Conservation (phyloP, 352 stramenopile genomes). For the Phytophthora cactorum region DNA sequence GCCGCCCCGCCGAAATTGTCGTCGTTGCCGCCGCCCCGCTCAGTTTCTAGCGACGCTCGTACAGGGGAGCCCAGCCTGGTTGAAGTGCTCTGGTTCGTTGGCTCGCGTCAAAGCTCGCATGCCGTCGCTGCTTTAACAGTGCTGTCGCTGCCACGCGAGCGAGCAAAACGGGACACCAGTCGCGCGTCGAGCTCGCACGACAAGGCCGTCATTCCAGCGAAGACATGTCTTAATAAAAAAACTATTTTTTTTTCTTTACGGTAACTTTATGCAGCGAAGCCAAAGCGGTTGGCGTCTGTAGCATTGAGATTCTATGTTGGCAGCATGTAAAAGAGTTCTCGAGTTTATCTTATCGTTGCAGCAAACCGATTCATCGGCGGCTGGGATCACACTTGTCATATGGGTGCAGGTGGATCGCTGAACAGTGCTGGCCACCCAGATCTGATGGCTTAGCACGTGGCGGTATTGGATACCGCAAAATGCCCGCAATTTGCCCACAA, state of each 20-base stretch:
- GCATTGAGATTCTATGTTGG: no score
- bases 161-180: slow-evolving; percentile 18
- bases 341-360: neutral
- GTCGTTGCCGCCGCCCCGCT: slow-evolving; percentile 16
- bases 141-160: slow-evolving; percentile 11
- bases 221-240: neutral
- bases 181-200: slow-evolving; percentile 25
- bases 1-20: slow-evolving; percentile 22
- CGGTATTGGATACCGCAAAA: slow-evolving; percentile 10
- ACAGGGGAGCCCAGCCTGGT: neutral
- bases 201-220: slow-evolving; percentile 20
- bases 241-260: no score
- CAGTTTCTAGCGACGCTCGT: slow-evolving; percentile 1
- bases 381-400: slow-evolving; percentile 30
- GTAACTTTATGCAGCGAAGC: no score
- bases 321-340: neutral
- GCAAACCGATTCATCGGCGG: neutral
- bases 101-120: slow-evolving; percentile 1
- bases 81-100: slow-evolving; percentile 24
- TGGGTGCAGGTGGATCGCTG: slow-evolving; percentile 15
- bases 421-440: slow-evolving; percentile 14
- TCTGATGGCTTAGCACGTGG: slow-evolving; percentile 8
- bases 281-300: no score
- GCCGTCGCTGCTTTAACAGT: slow-evolving; percentile 18
- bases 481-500: neutral